Conservation (phyloP, 2,329 filamentous ascomycete genomes). For the Thelonectria blattea region DNA sequence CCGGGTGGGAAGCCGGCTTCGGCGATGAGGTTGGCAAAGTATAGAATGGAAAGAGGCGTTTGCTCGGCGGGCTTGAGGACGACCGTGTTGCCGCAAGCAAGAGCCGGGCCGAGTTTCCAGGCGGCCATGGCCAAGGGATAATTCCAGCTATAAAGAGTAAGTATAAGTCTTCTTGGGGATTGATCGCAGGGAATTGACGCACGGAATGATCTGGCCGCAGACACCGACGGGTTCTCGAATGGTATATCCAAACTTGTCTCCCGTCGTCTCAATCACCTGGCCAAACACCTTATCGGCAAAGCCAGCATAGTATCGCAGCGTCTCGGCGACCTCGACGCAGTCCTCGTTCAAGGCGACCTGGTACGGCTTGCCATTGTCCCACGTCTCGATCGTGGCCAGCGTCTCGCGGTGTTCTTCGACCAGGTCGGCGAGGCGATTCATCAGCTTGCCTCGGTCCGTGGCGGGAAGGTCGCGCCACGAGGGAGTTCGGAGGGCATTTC, state of each 20-base stretch:
- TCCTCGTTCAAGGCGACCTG: conserved; percentile 70
- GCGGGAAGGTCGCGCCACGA: conserved; percentile 72
- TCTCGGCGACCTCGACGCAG: conserved; percentile 52
- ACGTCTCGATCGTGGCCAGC: conserved; percentile 66
- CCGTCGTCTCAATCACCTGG: conserved; percentile 75
- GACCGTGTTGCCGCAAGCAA: conserved; percentile 68
- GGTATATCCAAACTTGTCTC: conserved; percentile 72
- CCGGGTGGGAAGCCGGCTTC: conserved; percentile 79
- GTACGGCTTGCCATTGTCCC: conserved; percentile 82
- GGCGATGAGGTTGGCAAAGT: conserved; percentile 61
- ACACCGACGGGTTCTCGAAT: conserved; percentile 20
- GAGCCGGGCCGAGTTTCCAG: conserved; percentile 78
- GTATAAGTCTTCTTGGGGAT: neutral
- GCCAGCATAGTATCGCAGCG: conserved; percentile 78
- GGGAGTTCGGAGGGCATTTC: conserved; percentile 70
- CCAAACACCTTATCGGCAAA: conserved; percentile 82
- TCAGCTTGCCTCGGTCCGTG: conserved; percentile 70
- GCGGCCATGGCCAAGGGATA: conserved; percentile 57
- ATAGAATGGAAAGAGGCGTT: conserved; percentile 3
- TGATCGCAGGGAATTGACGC: neutral
- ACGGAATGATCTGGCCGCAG: conserved; percentile 24
- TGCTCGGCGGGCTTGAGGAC: conserved; percentile 57
- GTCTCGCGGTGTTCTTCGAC: conserved; percentile 66
- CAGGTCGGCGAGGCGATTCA: conserved; percentile 72
- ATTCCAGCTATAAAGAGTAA: conserved; percentile 57